Conservation (phyloP, 202 grass and related monocot species). For the Setaria italica region DNA sequence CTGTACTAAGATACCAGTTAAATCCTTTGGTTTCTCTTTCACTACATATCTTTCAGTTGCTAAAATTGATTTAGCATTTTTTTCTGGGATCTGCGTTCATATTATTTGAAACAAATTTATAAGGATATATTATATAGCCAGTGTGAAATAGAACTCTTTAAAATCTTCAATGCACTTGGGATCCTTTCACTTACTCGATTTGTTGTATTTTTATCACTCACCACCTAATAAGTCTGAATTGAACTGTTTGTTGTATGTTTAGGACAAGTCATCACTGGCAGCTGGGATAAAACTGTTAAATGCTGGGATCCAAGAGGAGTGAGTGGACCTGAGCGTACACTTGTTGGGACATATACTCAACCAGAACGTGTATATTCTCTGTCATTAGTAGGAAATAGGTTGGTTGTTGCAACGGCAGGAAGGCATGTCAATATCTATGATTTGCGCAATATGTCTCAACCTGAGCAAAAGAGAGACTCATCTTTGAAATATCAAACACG, state of each 20-base stretch:
- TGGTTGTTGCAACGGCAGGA: constrained; percentile 96
- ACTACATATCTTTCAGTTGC: background rate
- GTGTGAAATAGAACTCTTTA: background rate
- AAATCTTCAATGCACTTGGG: background rate
- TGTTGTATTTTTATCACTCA: background rate
- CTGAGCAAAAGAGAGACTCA: constrained; percentile 87
- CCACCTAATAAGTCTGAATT: constrained; percentile 5
- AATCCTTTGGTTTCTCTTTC: background rate
- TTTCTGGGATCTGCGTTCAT: constrained; percentile 1
- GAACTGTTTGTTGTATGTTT: constrained; percentile 44
- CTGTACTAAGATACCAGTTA: background rate
- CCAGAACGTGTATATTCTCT: constrained; percentile 93
- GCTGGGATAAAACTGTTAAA: constrained; percentile 99
- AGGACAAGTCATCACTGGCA: constrained; percentile 96
- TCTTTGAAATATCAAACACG: constrained; percentile 99
- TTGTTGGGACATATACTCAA: constrained; percentile 83
- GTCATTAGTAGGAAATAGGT: constrained; percentile 76
- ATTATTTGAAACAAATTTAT: constrained; percentile 13
- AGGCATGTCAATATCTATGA: constrained; percentile 99
- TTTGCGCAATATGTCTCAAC: constrained; percentile 97
- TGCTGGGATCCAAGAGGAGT: constrained; percentile 97
- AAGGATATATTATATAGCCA: constrained; percentile 12
- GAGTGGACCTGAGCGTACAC: constrained; percentile 69
- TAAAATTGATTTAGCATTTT: constrained; percentile 17
- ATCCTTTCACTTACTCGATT: background rate